phyloP scores from a whole-genome alignment of 192 early-diverging fungal genomes.

The Umbelopsis ramanniana region DNA sequence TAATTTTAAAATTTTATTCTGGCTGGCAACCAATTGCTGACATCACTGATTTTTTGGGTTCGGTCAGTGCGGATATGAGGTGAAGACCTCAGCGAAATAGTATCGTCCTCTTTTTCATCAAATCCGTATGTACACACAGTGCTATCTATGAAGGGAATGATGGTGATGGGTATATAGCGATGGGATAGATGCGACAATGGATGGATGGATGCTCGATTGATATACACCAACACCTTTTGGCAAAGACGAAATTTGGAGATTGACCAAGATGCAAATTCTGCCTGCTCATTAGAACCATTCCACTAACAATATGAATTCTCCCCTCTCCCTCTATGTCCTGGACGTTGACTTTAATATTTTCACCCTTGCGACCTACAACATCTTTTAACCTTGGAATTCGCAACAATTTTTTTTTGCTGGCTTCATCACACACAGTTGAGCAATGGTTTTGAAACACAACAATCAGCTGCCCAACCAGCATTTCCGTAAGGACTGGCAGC shows the following conservation, averaged over 20 bases:
- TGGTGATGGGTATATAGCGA: neutral
- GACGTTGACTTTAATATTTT: neutral
- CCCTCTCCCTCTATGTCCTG: neutral
- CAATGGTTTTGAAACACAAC: conserved; percentile 85
- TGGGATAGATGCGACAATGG: conserved; percentile 7
- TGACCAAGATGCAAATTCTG: too few relatives aligned
- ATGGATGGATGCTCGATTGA: conserved; percentile 7
- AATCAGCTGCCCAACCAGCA: conserved; percentile 93
- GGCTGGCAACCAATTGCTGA: too few relatives aligned
- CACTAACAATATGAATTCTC: conserved; percentile 4
- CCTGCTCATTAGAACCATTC: neutral
- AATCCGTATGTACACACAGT: conserved; percentile 15
- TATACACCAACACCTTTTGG: neutral
- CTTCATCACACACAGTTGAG: neutral
- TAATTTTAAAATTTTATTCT: too few relatives aligned
- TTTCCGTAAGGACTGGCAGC: conserved; percentile 99
- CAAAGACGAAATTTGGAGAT: too few relatives aligned
- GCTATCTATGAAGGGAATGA: conserved; percentile 3
- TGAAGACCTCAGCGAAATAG: neutral
- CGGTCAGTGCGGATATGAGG: neutral
- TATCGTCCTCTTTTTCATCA: conserved; percentile 22
- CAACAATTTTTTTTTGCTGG: neutral
- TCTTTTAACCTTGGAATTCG: neutral
- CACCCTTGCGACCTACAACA: neutral
- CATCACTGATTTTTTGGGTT: too few relatives aligned